Base-by-base conservation (phyloP, 176 grass and related monocot species). In the Guadua angustifolia region DNA sequence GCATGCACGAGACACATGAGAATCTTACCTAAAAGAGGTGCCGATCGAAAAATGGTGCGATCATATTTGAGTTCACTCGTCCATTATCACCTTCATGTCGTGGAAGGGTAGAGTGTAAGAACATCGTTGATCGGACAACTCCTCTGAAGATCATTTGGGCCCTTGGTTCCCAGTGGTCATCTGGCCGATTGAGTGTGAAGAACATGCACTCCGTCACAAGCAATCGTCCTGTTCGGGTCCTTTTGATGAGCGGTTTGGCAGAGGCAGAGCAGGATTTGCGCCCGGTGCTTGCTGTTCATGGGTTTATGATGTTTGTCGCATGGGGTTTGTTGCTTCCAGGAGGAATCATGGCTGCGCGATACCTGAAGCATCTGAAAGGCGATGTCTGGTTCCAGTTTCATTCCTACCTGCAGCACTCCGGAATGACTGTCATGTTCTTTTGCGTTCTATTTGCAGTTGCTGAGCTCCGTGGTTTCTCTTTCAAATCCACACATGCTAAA, bases 251-350 rank as follows among this genome's bases (percentile, higher is more conserved):
- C 14, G 93, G 96, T 0, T 88, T 87, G 69, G 89, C 93, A 7
- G 93, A 95, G 55, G 96, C 87, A 3, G 85, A 94, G 63, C 79
- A 98, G 87, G 96, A 98, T 42, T 58, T 93, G 21, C 88, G 85
- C 6, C 91, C 92, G 1, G 91, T 98, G 73, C 83, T 98, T 45
- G 93, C 89, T 39, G 90, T 98, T 82, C 93, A 95, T 64, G 96
- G 93, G 0, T 94, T 98, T 33, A 95, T 98, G 93, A 98, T 98
- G 96, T 98, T 98, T 83, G 89, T 98, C 38, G 85, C 96, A 14
- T 98, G 91, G 95, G 93, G 91, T 22, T 55, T 95, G 47, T 35
- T 95, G 38, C 70, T 95, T 49, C 91, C 91, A 6, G 85, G 91
- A 63, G 93, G 93, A 18, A 83, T 95, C 56, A 88, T 98, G 58